Evolutionary conservation across 352 stramenopile species (phyloP), one percentile per base, ranked within the genome.

Genomic region (Globisporangium parvum): DNA sequence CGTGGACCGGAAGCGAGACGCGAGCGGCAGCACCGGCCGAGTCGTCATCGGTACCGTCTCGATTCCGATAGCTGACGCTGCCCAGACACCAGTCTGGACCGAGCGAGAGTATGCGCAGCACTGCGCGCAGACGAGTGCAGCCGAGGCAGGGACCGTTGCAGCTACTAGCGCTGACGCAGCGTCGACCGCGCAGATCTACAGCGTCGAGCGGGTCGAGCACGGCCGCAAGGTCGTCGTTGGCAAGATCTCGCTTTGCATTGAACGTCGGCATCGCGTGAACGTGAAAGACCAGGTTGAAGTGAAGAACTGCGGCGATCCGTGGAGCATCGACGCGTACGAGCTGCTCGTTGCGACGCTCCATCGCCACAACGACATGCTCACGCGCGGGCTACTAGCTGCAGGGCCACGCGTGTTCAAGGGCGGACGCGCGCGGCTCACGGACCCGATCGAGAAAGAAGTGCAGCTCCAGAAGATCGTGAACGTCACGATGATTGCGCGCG

Each of bases 401-500:
- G 72, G 62, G 33, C 51, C 57, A 12, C 55, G 62, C 10, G 57
- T 80, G 35, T 57, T 51, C 4, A 52, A 60, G 33, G 69, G 60
- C 31, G 66, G 69, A 24, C 67, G 66, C 2, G 44, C 49, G 1
- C 35, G 77, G n/a, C 56, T 84, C 12, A 49, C 44, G 2, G 59
- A 80, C 18, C 37, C 65, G 3, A 15, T 63, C n/a, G 63, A 84
- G 28, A 64, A 77, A 50, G 76, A 87, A 23, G 26, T 77, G 6
- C 76, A 84, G 41, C 47, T 87, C 21, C 71, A 82, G 42, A 80
- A 73, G 42, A 70, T 87, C n/a, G 58, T 56, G 5, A 75, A 69
- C 18, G 71, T 82, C 39, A 67, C 69, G 55, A 55, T 77, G 45
- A 71, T 84, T 23, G 59, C 70, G 12, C 57, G 71, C 24, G 60